Conservation (phyloP, 495 filamentous ascomycete species). For the Usnea hakonensis region DNA sequence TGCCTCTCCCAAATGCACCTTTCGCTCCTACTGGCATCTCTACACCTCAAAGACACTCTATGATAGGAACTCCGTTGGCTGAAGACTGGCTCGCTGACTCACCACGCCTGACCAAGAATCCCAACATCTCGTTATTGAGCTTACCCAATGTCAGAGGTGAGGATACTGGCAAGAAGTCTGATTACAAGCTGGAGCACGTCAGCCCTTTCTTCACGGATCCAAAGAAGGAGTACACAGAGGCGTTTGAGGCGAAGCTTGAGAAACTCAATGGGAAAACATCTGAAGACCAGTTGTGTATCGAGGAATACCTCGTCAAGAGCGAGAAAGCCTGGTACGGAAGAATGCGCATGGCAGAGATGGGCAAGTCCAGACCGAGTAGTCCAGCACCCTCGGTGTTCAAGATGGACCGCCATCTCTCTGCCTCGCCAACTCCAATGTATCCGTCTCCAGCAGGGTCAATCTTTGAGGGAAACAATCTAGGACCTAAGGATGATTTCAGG, state of each 20-base stretch:
- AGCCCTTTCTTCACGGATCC: slow-evolving; percentile 61
- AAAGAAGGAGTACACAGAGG: slow-evolving; percentile 46
- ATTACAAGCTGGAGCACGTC: slow-evolving; percentile 55
- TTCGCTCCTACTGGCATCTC: neutral
- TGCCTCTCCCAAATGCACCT: neutral
- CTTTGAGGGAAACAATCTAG: neutral
- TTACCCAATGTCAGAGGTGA: slow-evolving; percentile 39
- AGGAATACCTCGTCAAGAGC: slow-evolving; percentile 52
- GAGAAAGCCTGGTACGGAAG: slow-evolving; percentile 59
- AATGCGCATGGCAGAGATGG: slow-evolving; percentile 47
- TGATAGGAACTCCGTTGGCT: slow-evolving; percentile 1
- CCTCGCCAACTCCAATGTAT: slow-evolving; percentile 1
- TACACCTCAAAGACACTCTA: neutral
- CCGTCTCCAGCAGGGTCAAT: slow-evolving; percentile 4
- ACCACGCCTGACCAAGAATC: neutral
- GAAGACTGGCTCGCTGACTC: slow-evolving; percentile 6
- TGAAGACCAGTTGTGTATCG: slow-evolving; percentile 50
- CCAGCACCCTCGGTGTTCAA: slow-evolving; percentile 38
- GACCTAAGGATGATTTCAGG: neutral
- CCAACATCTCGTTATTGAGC: slow-evolving; percentile 13
- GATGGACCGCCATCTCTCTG: neutral
- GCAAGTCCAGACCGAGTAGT: slow-evolving; percentile 27
- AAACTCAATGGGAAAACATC: slow-evolving; percentile 48
- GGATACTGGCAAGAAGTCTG: slow-evolving; percentile 30
- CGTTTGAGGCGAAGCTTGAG: slow-evolving; percentile 48